phyloP scores from a whole-genome alignment of 352 stramenopile species.

The Blastocystis sp. region DNA sequence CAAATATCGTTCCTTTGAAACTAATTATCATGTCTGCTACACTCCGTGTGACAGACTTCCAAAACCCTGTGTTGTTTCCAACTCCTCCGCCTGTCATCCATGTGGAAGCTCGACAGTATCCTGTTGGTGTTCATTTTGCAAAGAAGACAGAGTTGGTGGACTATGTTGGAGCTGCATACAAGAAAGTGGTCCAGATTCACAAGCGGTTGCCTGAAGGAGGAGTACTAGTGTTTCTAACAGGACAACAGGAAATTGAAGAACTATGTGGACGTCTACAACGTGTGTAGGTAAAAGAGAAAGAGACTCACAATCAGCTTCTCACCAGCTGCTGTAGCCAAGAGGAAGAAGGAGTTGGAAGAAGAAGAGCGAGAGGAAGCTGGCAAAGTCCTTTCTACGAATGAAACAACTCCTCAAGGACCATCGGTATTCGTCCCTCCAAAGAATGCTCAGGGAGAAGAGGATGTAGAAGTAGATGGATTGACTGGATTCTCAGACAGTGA shows the following conservation, averaged over 20 bases:
- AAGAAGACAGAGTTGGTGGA: conserved; percentile 91
- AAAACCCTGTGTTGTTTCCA: conserved; percentile 85
- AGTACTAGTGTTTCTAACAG: conserved; percentile 94
- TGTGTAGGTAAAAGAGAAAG: background rate
- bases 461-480: conserved; percentile 48
- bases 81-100: conserved; percentile 81
- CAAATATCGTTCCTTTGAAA: conserved; percentile 68
- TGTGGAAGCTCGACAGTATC: conserved; percentile 85
- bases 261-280: conserved; percentile 68
- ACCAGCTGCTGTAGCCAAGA: background rate
- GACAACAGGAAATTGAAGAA: conserved; percentile 84
- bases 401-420: background rate
- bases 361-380: conserved; percentile 38
- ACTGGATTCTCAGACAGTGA: conserved; percentile 31
- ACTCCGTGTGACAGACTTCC: conserved; percentile 90
- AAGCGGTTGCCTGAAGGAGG: conserved; percentile 86
- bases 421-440: conserved; percentile 19
- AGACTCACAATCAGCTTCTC: background rate
- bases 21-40: conserved; percentile 96
- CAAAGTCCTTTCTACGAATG: conserved; percentile 67
- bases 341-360: conserved; percentile 64
- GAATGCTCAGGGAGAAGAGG: conserved; percentile 63
- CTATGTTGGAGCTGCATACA: conserved; percentile 87
- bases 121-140: conserved; percentile 92
- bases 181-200: conserved; percentile 85